Conservation (phyloP, 2,329 filamentous ascomycete species). For the Macroventuria anomochaeta region DNA sequence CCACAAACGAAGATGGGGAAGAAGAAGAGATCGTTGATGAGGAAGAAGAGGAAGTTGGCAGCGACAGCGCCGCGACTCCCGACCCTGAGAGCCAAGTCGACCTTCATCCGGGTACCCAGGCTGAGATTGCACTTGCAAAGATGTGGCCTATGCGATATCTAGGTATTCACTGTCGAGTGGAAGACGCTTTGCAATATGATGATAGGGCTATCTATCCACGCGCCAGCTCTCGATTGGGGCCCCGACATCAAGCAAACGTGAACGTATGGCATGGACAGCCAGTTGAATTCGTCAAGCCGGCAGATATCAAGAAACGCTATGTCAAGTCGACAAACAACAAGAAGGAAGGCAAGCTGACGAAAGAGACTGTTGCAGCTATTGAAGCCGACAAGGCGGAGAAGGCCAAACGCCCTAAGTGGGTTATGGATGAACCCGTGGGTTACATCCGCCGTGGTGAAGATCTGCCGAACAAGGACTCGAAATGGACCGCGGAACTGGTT, state of each 20-base stretch:
- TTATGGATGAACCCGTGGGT: slow-evolving; percentile 87
- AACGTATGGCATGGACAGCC: slow-evolving; percentile 83
- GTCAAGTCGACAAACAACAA: slow-evolving; percentile 68
- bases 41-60: slow-evolving; percentile 69
- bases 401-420: slow-evolving; percentile 87
- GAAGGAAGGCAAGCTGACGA: slow-evolving; percentile 77
- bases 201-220: slow-evolving; percentile 92
- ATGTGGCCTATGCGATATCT: slow-evolving; percentile 97
- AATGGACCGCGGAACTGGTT: slow-evolving; percentile 74
- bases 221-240: slow-evolving; percentile 89
- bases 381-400: slow-evolving; percentile 82
- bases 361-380: slow-evolving; percentile 77
- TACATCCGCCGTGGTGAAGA: slow-evolving; percentile 88
- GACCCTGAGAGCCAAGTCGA: slow-evolving; percentile 61
- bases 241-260: slow-evolving; percentile 88
- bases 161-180: slow-evolving; percentile 91
- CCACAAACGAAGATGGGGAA: slow-evolving; percentile 64
- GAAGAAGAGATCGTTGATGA: slow-evolving; percentile 71
- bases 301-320: slow-evolving; percentile 81
- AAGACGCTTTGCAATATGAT: slow-evolving; percentile 95
- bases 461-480: slow-evolving; percentile 71
- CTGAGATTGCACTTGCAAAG: slow-evolving; percentile 90
- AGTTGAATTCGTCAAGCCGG: slow-evolving; percentile 87
- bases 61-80: slow-evolving; percentile 64
- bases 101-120: slow-evolving; percentile 71